Base-by-base conservation (phyloP, 139 green algal genomes). In the Mesotaenium endlicherianum region DNA sequence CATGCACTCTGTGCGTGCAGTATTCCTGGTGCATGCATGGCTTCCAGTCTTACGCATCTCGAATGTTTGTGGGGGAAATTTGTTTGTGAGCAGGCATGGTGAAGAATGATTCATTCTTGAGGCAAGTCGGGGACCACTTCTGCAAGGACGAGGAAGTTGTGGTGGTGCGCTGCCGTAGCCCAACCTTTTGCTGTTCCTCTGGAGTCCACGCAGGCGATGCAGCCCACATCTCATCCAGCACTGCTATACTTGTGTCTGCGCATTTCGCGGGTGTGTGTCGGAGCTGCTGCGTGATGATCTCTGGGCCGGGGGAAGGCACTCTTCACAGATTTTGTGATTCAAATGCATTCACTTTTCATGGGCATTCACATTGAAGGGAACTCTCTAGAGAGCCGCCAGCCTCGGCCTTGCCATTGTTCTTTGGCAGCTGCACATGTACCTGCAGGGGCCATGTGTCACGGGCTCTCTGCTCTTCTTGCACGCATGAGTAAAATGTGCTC, bases 101-200 rank as follows among this genome's bases (percentile, higher is more conserved):
- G 45, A 80, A 71, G 45, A 80, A 80, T 30, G 30, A 59, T 39
- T 20, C 38, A 20, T 80, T 80, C 26, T 17, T 78, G 36, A 14
- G 5, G 26, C 20, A 78, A 59, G 70, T 78, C 14, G 43, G 6
- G 20, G 70, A 8, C 8, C 14, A 78, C 70, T 78, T 78, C 43
- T 5, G 5, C 14, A 68, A 78, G n/a, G 70, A 31, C 41, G 26
- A 68, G 5, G 14, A 68, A 34, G 5, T 78, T 17, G 11, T 78
- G 5, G 70, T 78, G 70, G 70, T 78, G 43, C 67, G 70, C 26
- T 64, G 50, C 20, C 36, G 17, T 75, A 45, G 64, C 31, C 64
- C 11, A 11, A 45, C 14, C 36, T 50, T 11, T 14, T 40, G 64
- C 31, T 14, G 64, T 14, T 75, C 64, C 14, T 50, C 50, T 64